Conservation (phyloP, 78 protist species). For the Chrysochromulina tobinii region DNA sequence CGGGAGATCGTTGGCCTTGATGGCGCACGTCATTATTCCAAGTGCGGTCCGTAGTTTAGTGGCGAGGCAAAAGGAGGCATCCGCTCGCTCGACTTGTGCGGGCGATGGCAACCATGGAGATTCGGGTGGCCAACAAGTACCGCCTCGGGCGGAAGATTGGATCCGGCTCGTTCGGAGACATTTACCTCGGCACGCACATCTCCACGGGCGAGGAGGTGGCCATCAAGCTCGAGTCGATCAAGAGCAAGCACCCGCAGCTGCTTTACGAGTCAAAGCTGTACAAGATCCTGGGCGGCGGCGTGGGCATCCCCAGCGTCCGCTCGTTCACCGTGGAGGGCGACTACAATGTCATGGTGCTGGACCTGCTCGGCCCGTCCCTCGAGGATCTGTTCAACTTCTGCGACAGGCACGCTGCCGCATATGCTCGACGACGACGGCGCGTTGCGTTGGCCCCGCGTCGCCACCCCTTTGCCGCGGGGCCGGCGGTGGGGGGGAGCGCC, state of each 20-base stretch:
- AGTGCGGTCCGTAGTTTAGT: too few relatives aligned
- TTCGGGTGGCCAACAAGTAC: too few relatives aligned
- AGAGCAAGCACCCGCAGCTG: background rate
- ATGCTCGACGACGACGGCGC: too few relatives aligned
- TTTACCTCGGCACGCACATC: constrained; percentile 44
- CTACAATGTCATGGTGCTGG: constrained; percentile 85
- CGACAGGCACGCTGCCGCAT: too few relatives aligned
- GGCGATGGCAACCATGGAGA: too few relatives aligned
- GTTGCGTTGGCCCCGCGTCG: too few relatives aligned
- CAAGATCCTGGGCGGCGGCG: background rate
- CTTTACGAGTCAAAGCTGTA: background rate
- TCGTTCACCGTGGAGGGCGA: background rate
- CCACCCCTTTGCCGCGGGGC: too few relatives aligned
- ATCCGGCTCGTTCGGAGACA: constrained; percentile 77
- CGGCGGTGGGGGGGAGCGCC: too few relatives aligned
- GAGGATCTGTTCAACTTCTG: constrained; percentile 56
- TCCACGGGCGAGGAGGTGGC: background rate
- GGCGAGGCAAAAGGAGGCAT: too few relatives aligned
- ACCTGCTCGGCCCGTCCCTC: constrained; percentile 66
- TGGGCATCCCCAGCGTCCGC: background rate
- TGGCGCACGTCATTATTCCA: too few relatives aligned
- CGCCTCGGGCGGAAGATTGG: constrained; percentile 59
- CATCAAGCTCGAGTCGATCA: background rate
- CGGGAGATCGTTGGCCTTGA: too few relatives aligned
- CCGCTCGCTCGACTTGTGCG: too few relatives aligned